A percentile compares a stretch with the other conserved stretches of the same genome.
These are phyloP conservation scores for Lenwebbia sp. DNA, from an alignment of 345 rosid species.

Conservation along the genomic window DNA sequence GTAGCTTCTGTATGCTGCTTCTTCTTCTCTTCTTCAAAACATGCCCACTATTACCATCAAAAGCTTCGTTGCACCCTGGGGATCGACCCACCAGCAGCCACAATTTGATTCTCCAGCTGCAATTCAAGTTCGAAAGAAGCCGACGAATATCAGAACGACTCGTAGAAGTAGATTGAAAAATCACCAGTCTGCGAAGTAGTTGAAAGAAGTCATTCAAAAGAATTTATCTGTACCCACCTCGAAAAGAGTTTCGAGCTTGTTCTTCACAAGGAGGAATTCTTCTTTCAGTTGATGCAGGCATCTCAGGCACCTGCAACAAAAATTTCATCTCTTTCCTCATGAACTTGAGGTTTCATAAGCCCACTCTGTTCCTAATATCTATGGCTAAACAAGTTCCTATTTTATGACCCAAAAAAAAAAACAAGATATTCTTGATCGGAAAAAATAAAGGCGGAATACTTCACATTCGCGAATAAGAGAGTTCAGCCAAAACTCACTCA, in stretches of 20 bases:
- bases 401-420: background rate
- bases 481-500: slow-evolving; percentile 26
- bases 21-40: background rate
- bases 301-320: slow-evolving; percentile 47
- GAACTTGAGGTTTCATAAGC: background rate
- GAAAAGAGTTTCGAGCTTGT: slow-evolving; percentile 64
- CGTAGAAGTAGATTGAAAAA: background rate
- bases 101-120: slow-evolving; percentile 84
- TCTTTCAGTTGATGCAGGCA: slow-evolving; percentile 75
- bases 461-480: background rate
- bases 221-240: slow-evolving; percentile 20
- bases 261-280: slow-evolving; percentile 57
- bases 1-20: background rate
- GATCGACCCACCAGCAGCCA: slow-evolving; percentile 73
- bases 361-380: no score
- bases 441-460: background rate
- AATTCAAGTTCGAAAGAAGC: background rate
- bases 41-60: background rate
- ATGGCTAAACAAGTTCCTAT: background rate
- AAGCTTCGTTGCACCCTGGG: slow-evolving; percentile 4
- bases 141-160: background rate
- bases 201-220: no score
- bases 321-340: background rate
- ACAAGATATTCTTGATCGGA: background rate
- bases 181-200: background rate